Conservation (phyloP, 2,329 filamentous ascomycete species). For the Aureobasidium vineae region DNA sequence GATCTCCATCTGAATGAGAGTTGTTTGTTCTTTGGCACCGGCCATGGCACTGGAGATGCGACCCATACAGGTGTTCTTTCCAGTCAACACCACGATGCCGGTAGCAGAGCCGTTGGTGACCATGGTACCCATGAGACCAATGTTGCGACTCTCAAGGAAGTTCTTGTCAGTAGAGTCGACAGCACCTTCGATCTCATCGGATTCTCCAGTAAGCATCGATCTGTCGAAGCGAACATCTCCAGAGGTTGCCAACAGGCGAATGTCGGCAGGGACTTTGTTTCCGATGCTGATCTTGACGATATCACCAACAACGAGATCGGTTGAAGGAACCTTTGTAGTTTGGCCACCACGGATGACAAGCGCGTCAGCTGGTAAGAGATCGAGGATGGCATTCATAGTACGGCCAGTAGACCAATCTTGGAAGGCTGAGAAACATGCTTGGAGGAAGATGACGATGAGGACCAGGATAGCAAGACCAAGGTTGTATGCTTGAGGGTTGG, state of each 20-base stretch:
- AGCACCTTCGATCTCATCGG: constrained; percentile 45
- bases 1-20: constrained; percentile 47
- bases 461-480: constrained; percentile 50
- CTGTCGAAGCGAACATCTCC: constrained; percentile 48
- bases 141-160: constrained; percentile 48
- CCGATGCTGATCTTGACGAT: constrained; percentile 44
- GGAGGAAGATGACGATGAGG: constrained; percentile 50
- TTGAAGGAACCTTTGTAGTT: constrained; percentile 37
- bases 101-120: constrained; percentile 46
- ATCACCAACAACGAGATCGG: constrained; percentile 45
- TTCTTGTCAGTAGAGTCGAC: constrained; percentile 45
- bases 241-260: constrained; percentile 45
- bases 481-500: constrained; percentile 45
- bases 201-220: constrained; percentile 46
- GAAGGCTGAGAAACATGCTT: constrained; percentile 50
- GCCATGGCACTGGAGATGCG: constrained; percentile 44
- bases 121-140: constrained; percentile 47
- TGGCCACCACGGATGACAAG: constrained; percentile 45
- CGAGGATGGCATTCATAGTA: constrained; percentile 51
- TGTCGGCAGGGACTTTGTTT: constrained; percentile 47
- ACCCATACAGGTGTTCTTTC: constrained; percentile 45
- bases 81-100: constrained; percentile 46
- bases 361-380: constrained; percentile 48
- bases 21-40: constrained; percentile 41
- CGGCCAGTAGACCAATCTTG: constrained; percentile 51